Conservation (phyloP, 345 rosid species). For the Arabidopsis thaliana region TAIR10.1 NC_003074.8:17806001-17806500, state of each 20-base stretch:
- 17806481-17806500: slow-evolving; percentile 20
- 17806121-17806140: slow-evolving; percentile 79
- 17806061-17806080: slow-evolving; percentile 13
- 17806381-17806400: background rate
- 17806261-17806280: slow-evolving; percentile 15
- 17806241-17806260: background rate
- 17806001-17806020: slow-evolving; percentile 17
- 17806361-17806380: slow-evolving; percentile 6
- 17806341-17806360: slow-evolving; percentile 27
- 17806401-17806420: background rate
- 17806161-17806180: slow-evolving; percentile 76
- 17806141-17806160: slow-evolving; percentile 74
- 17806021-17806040: slow-evolving; percentile 22
- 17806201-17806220: slow-evolving; percentile 60
- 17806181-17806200: slow-evolving; percentile 67
- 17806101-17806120: slow-evolving; percentile 33
- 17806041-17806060: slow-evolving; percentile 9
- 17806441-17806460: slow-evolving; percentile 23
- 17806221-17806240: slow-evolving; percentile 29
- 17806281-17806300: slow-evolving; percentile 14
- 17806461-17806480: slow-evolving; percentile 12
- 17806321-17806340: slow-evolving; percentile 16
- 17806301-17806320: slow-evolving; percentile 5
- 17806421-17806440: slow-evolving; percentile 2
- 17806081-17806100: slow-evolving; percentile 31